These are phyloP conservation scores for Fusarium compactum DNA, from an alignment of 2,329 filamentous ascomycete species.

Conservation along the genomic window DNA sequence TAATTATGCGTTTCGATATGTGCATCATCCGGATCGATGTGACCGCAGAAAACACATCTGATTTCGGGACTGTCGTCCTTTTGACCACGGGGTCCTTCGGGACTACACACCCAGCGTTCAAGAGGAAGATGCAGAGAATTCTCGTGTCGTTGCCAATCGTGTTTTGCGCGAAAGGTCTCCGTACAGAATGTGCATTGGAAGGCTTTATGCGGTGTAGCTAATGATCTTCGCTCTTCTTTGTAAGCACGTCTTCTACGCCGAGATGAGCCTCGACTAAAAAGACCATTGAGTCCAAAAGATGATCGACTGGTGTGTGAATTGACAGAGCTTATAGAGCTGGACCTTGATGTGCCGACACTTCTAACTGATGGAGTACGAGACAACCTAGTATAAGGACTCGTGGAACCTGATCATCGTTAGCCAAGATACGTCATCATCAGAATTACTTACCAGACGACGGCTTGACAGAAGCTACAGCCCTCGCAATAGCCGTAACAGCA, in stretches of 20 bases:
- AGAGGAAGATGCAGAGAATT: slow-evolving; percentile 60
- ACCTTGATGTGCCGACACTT: slow-evolving; percentile 27
- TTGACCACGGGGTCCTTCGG: slow-evolving; percentile 51
- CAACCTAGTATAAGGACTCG: slow-evolving; percentile 30
- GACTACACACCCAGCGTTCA: slow-evolving; percentile 59
- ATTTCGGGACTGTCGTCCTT: slow-evolving; percentile 48
- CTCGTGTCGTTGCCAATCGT: slow-evolving; percentile 64
- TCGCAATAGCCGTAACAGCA: slow-evolving; percentile 48
- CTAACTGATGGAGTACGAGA: slow-evolving; percentile 32
- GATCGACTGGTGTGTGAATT: slow-evolving; percentile 35
- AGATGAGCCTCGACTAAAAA: slow-evolving; percentile 33
- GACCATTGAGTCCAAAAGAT: slow-evolving; percentile 27
- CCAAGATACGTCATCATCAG: rapidly evolving
- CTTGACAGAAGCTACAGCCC: slow-evolving; percentile 43
- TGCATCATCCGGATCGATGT: slow-evolving; percentile 47
- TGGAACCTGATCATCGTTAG: slow-evolving; percentile 22
- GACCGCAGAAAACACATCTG: slow-evolving; percentile 55
- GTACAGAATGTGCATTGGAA: slow-evolving; percentile 62
- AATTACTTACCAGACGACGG: slow-evolving; percentile 23
- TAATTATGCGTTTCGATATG: slow-evolving; percentile 55
- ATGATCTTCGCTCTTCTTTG: slow-evolving; percentile 32
- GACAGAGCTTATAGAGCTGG: slow-evolving; percentile 39
- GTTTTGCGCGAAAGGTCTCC: slow-evolving; percentile 59
- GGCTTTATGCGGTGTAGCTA: slow-evolving; percentile 31
- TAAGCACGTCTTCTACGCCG: slow-evolving; percentile 33